These are phyloP conservation scores for Phytopythium vexans DNA, from an alignment of 352 stramenopile species.

Conservation along the genomic window DNA sequence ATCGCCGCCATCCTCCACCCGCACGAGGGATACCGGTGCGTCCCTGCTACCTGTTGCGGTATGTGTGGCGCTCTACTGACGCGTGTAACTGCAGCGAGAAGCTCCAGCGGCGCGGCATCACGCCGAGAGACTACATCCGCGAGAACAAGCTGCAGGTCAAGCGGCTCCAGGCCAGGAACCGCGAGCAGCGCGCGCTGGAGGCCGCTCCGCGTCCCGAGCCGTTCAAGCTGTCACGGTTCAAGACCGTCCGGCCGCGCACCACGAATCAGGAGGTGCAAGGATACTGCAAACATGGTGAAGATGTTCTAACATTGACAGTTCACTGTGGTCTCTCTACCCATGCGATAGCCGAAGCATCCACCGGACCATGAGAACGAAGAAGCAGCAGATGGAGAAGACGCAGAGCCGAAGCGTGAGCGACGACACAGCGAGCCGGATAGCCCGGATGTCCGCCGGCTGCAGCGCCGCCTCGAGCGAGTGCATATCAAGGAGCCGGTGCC, in stretches of 20 bases:
- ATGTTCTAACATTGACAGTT: no score
- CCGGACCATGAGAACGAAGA: neutral
- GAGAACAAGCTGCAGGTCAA: slow-evolving; percentile 66
- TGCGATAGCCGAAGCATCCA: neutral
- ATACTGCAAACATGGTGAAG: no score
- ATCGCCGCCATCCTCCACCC: slow-evolving; percentile 63
- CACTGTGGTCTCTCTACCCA: no score
- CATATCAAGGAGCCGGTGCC: slow-evolving; percentile 44
- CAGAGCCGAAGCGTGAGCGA: neutral
- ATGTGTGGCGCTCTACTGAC: neutral
- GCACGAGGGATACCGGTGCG: slow-evolving; percentile 52
- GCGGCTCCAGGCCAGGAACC: slow-evolving; percentile 55
- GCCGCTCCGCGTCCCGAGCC: slow-evolving; percentile 29
- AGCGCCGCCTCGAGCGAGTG: slow-evolving; percentile 1
- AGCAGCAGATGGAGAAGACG: slow-evolving; percentile 4
- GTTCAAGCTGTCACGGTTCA: slow-evolving; percentile 73
- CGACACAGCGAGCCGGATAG: neutral
- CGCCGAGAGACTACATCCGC: slow-evolving; percentile 57
- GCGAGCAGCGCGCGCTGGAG: slow-evolving; percentile 43
- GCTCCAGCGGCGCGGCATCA: slow-evolving; percentile 45
- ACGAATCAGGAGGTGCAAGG: slow-evolving; percentile 25
- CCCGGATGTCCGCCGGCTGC: slow-evolving; percentile 1
- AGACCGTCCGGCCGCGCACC: slow-evolving; percentile 45
- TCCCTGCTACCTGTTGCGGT: neutral
- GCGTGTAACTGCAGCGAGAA: slow-evolving; percentile 37